Evolutionary conservation across 73 alveolate genomes (phyloP).

Genomic region (Paramecium caudatum): DNA sequence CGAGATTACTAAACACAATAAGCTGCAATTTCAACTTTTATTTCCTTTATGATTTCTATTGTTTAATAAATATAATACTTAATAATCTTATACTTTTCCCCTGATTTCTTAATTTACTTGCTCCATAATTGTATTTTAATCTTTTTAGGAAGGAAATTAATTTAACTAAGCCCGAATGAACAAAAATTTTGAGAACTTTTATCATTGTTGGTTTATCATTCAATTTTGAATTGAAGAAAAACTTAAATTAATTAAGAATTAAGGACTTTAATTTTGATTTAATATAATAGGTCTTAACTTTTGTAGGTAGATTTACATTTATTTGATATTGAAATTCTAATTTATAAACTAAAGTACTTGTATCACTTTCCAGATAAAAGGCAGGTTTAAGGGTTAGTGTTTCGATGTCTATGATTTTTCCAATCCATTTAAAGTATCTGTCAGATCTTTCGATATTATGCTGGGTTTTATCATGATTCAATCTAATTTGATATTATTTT

Average conservation of each 20-base stretch:
- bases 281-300: not conserved
- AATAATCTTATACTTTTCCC: not conserved
- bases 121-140: no score
- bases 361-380: not conserved
- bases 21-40: not conserved
- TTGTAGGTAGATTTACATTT: slow-evolving; percentile 35
- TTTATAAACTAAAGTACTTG: not conserved
- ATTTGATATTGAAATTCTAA: slow-evolving; percentile 45
- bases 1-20: not conserved
- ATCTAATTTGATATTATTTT: no score
- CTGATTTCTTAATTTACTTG: no score
- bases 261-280: slow-evolving; percentile 18
- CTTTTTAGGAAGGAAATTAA: no score
- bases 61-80: not conserved
- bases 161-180: not conserved
- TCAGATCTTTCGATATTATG: not conserved
- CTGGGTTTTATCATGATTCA: slow-evolving; percentile 26
- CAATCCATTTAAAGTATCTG: slow-evolving; percentile 53
- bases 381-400: not conserved
- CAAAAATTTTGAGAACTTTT: not conserved
- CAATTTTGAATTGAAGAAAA: not conserved
- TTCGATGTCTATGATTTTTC: slow-evolving; percentile 20
- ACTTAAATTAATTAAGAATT: slow-evolving; percentile 25
- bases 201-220: slow-evolving; percentile 19
- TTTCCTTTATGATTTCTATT: slow-evolving; percentile 3